Evolutionary conservation across 23 red algal species (phyloP), one percentile per base, ranked within the genome.

Genomic region (Gracilaria domingensis): DNA sequence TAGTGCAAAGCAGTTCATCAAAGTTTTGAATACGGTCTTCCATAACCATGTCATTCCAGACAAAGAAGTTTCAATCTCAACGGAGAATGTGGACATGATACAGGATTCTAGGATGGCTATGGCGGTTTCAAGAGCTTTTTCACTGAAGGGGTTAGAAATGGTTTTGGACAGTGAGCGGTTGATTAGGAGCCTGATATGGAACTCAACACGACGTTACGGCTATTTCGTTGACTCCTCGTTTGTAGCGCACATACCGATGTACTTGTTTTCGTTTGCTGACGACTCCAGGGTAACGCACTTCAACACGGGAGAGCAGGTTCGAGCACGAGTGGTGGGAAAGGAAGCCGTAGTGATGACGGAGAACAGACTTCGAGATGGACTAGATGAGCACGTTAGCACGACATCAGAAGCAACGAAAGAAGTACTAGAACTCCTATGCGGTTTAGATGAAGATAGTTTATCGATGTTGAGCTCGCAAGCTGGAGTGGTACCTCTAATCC

Each of bases 201-300:
- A 81, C 29, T 50, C 51, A 25, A 39, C 75, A 28, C 29, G 55
- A 59, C 49, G 40, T 8, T 54, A 51, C 17, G 59, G 55, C 21
- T 82, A 66, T 34, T 73, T 56, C 34, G 76, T 82, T 30, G 89
- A 92, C 50, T 42, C 69, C 11, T 84, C 79, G 0, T 83, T 84
- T 53, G 50, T 92, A 4, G 79, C 80, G 21, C 89, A 92, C 49
- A 29, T 92, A 25, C 89, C 89, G 11, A 60, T 92, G 89, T 83
- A 75, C 35, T 49, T 92, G 24, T 92, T 92, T 49, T 84, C 89
- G 18, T 92, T 84, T 84, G 89, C 78, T 13, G 89, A 92, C 47
- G 80, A 84, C 66, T 84, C 89, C 26, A 77, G 89, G 21, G 21
- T 84, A 64, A 54, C 50, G 8, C 89, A 92, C 42, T 92, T 92